Base-by-base conservation (phyloP, 352 stramenopile genomes). In the Pythium myriotylum region DNA sequence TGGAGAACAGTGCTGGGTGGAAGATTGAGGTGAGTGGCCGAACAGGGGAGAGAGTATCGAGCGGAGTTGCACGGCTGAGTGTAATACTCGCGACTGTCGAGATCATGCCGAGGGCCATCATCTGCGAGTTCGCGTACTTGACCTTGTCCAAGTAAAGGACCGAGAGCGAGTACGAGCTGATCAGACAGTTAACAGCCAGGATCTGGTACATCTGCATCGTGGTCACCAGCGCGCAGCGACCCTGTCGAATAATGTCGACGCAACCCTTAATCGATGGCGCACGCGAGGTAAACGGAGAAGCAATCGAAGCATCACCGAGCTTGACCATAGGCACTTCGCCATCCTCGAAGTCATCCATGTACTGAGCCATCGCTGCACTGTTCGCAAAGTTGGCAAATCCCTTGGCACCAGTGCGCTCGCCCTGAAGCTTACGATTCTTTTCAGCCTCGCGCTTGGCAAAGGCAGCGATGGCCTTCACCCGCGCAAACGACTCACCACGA, bases 181-280 rank as follows among this genome's bases (percentile, higher is more conserved):
- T 98, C 4, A 99, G 77, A 71, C 97, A 99, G 78, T 99, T 99
- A 0, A 99, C 86, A 20, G 95, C 97, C 47, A 99, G 75, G 64
- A 99, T 99, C 76, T 99, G 96, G 76, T 99, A 98, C 85, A 98
- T 97, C 79, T 99, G 97, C 70, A 99, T 96, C 45, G 98, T 99
- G 17, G 95, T 99, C 14, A 99, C 97, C n/a, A 99, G 80, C 27
- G 98, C 99, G 59, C 98, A 99, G 39, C 98, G 87, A 9, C 98
- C 98, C 65, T 99, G 97, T 32, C 97, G 93, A 59, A 99, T 91
- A 46, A 99, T 97, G 59, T 99, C 91, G 17, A 99, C 93, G 52
- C 85, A 95, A 23, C 84, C 80, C 73, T 91, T 92, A 59, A 97
- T 95, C 3, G 85, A 95, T 67, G 97, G 84, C 74, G 98, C 76